phyloP scores from a whole-genome alignment of 179 eudicot genomes.

The Spinacia oleracea region DNA sequence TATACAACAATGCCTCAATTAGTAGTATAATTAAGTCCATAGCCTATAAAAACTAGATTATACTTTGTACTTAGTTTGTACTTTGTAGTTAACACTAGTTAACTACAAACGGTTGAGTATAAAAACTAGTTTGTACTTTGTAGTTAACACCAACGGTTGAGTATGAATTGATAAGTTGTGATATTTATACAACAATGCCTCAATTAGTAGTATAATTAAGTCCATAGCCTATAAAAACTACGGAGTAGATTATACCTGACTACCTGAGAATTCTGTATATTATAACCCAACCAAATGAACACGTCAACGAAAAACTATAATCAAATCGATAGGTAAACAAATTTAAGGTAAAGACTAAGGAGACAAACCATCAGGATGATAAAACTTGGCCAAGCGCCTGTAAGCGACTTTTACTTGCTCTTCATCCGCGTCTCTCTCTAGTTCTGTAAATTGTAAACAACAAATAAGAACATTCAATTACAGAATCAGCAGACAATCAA shows the following conservation, averaged over 20 bases:
- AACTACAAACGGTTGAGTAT: neutral
- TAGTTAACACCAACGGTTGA: too few species aligned
- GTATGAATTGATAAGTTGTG: too few species aligned
- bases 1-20: neutral
- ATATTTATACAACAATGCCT: neutral
- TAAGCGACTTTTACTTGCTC: slow-evolving; percentile 68
- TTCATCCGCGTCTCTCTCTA: slow-evolving; percentile 84
- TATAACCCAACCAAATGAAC: neutral
- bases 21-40: neutral
- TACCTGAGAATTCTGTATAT: neutral
- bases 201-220: neutral
- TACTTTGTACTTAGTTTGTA: too few species aligned
- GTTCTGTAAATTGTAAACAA: slow-evolving; percentile 65
- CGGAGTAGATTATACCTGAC: neutral
- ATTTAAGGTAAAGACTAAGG: slow-evolving; percentile 24
- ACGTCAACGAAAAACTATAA: neutral
- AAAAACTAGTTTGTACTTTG: too few species aligned
- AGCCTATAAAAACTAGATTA: neutral
- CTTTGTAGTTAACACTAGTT: too few species aligned
- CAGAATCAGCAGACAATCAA: neutral
- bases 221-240: neutral
- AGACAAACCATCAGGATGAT: slow-evolving; percentile 93
- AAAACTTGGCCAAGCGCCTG: slow-evolving; percentile 83
- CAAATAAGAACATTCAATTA: slow-evolving; percentile 8
- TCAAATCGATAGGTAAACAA: neutral